phyloP scores from a whole-genome alignment of 108 stramenopile genomes.

The Nitzschia palea region DNA sequence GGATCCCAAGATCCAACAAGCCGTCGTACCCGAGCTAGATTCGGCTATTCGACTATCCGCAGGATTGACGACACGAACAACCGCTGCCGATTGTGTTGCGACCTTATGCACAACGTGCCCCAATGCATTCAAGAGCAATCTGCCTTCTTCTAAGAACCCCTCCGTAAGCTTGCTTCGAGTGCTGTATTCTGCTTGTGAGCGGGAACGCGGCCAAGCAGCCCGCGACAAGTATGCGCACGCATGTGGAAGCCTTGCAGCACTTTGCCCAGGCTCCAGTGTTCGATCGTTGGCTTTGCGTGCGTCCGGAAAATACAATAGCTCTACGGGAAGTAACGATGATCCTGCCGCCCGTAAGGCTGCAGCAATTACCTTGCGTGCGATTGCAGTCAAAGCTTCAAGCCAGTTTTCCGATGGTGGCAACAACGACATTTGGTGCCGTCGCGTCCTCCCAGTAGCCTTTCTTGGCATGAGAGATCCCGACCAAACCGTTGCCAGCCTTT shows the following conservation, averaged over 20 bases:
- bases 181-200: slow-evolving; percentile 75
- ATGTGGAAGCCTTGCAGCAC: slow-evolving; percentile 65
- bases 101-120: slow-evolving; percentile 68
- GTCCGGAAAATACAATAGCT: slow-evolving; percentile 67
- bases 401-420: slow-evolving; percentile 77
- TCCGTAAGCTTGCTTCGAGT: slow-evolving; percentile 76
- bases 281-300: slow-evolving; percentile 64
- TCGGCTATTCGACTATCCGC: slow-evolving; percentile 50
- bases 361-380: slow-evolving; percentile 69
- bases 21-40: slow-evolving; percentile 57
- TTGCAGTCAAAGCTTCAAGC: slow-evolving; percentile 70
- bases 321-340: slow-evolving; percentile 77
- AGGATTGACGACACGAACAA: slow-evolving; percentile 82
- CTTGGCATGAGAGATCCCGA: slow-evolving; percentile 77
- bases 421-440: slow-evolving; percentile 66
- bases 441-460: slow-evolving; percentile 72
- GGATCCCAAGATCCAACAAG: slow-evolving; percentile 54
- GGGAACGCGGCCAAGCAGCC: slow-evolving; percentile 68
- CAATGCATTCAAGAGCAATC: slow-evolving; percentile 62
- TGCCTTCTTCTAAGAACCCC: slow-evolving; percentile 56
- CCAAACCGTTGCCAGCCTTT: slow-evolving; percentile 52
- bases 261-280: slow-evolving; percentile 71
- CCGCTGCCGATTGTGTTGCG: slow-evolving; percentile 72
- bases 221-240: slow-evolving; percentile 60
- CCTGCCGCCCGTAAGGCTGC: slow-evolving; percentile 65